Base-by-base conservation (phyloP, 2,329 filamentous ascomycete species). In the Calycina herbarum region DNA sequence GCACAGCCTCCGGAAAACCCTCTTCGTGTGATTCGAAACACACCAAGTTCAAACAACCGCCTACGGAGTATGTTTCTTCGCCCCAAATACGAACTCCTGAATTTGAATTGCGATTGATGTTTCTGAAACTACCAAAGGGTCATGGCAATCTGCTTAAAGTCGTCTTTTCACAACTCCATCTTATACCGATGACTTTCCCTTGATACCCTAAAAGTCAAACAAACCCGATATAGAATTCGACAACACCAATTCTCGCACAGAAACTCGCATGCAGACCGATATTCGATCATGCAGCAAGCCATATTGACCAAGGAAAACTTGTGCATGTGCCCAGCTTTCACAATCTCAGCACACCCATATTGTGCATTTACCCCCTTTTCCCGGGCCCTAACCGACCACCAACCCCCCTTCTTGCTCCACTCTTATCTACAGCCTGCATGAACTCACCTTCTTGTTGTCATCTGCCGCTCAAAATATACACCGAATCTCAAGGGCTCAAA, bases 251-350 rank as follows among this genome's bases (percentile, higher is more conserved):
- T 38, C 35, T 38, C 8, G 35, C 35, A 13, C 35, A 38, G 13
- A 15, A 38, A 38, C 20, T 3, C 45, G 45, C 45, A 51, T 51
- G 8, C n/a, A 24, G 45, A 20, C 45, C 20, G 45, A 51, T 51
- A 51, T 51, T 51, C 10, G 45, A 24, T 51, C 45, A 51, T 51
- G 45, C 45, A 51, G n/a, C 45, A 51, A 51, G n/a, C 45, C 45
- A 51, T 51, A 24, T 24, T 51, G 15, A 20, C 42, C n/a, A 45
- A n/a, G 42, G 8, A 45, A n/a, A 45, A 15, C 10, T 51, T 24
- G 45, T 11, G 45, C 45, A 51, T 24, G n/a, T 51, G 45, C 45
- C 42, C 15, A n/a, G 17, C n/a, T 17, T 20, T 7, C 42, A 51
- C 45, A 51, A 51, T 24, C 5, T 24, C 45, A 51, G n/a, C n/a